Conservation (phyloP, 2,329 filamentous ascomycete genomes). For the Exophiala xenobiotica region DNA sequence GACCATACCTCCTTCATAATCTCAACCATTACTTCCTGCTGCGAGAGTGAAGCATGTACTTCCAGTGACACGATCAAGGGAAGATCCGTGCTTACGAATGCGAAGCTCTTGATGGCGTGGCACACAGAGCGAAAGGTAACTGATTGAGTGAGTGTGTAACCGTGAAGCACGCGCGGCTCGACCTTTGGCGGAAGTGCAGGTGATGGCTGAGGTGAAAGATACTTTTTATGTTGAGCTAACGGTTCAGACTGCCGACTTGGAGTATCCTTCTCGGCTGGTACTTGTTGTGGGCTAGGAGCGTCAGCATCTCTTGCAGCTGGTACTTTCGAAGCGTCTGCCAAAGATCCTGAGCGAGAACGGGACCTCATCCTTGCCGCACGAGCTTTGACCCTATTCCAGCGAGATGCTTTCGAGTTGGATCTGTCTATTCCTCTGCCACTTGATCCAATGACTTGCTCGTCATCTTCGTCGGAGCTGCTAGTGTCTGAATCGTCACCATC, state of each 20-base stretch:
- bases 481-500: constrained; percentile 60
- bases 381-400: constrained; percentile 27
- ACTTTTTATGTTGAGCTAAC: constrained; percentile 3
- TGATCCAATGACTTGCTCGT: constrained; percentile 18
- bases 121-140: constrained; percentile 87
- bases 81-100: constrained; percentile 71
- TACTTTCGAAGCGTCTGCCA: not conserved
- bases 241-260: constrained; percentile 2
- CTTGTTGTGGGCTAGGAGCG: not conserved
- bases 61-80: constrained; percentile 92
- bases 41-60: constrained; percentile 76
- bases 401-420: constrained; percentile 22
- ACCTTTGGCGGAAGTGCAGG: constrained; percentile 34
- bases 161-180: constrained; percentile 82
- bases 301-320: not conserved
- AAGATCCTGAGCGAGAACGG: constrained; percentile 20
- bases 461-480: constrained; percentile 31
- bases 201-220: constrained; percentile 19
- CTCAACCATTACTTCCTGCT: constrained; percentile 88
- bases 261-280: not conserved
- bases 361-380: constrained; percentile 27
- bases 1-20: constrained; percentile 92
- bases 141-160: constrained; percentile 81
- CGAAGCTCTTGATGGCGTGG: constrained; percentile 71
- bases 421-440: not conserved